Base-by-base conservation (phyloP, 352 stramenopile genomes). In the Globisporangium recalcitrans region DNA sequence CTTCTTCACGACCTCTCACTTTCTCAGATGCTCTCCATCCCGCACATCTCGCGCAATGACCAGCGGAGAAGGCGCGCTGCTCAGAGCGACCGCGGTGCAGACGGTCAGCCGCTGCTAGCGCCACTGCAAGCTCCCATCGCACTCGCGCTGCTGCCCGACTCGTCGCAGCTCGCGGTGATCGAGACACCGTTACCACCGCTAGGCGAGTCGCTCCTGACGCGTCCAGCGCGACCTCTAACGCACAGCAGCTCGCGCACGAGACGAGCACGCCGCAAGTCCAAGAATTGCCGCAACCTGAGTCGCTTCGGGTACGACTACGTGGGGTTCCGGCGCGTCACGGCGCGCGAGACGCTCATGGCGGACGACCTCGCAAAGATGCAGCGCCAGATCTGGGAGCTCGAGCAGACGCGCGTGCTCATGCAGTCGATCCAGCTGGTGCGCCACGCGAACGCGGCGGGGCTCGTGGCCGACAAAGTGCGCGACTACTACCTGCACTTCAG, bases 401-500 rank as follows among this genome's bases (percentile, higher is more conserved):
- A 88, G 55, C 67, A 75, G 48, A 77, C 62, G 2, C 77, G 80
- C 36, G 26, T 59, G 24, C 66, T 88, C 14, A 62, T 83, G 21
- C 72, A 74, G 24, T 74, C 73, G n/a, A 58, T 82, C 55, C 63
- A 82, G 13, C 54, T 83, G 4, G 62, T 74, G 22, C 75, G 77
- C 56, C 65, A 63, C 22, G 73, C 77, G 3, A 86, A 88, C 46
- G 75, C 72, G 4, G 27, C 62, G 4, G 65, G 71, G 11, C 62
- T 85, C 29, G 76, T 73, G 11, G 56, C 72, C 3, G 63, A 77
- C 44, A 85, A 80, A 40, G 67, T 81, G 34, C 56, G 55, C 32
- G 55, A 69, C 13, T 88, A 88, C 65, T 88, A 88, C 62, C 51
- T 62, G 22, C 73, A 73, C 36, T 88, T 88, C 53, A 40, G 55